Evolutionary conservation across 73 alveolate species (phyloP), one percentile per base, ranked within the genome.

Genomic region (Durusdinium trenchii): DNA sequence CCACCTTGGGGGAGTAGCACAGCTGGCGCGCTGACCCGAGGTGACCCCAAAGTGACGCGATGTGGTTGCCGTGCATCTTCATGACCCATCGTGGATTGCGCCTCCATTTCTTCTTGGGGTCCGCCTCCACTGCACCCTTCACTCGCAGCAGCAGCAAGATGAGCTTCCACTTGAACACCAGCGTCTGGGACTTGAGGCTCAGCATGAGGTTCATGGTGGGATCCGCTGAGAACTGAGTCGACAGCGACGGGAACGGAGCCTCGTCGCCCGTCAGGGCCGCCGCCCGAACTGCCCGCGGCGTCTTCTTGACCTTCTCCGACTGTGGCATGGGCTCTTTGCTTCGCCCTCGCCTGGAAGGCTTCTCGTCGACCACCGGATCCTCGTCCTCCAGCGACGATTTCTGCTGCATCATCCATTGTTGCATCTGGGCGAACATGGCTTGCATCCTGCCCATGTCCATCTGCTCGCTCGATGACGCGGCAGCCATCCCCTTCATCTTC

Each of bases 171-270:
- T 75, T 75, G 52, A n/a, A 75, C 35, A 51, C n/a, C 38, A 75
- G 42, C 38, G 42, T 47, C 57, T 38, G 48, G 38, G 52, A n/a
- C 57, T 75, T 47, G 0, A 75, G n/a, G 57, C 52, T 75, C 35
- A 75, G 26, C 38, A 35, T 35, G 38, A 75, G 26, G 85, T 75
- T 75, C 52, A 75, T 40, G 52, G 50, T 35, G 6, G 42, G 52
- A 51, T 75, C 85, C 52, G 36, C 85, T 30, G 85, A 75, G 36
- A 73, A 73, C 84, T 73, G n/a, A 50, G 10, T 73, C n/a, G 84
- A 73, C 36, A 73, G 48, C 28, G 84, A n/a, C 26, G 85, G 85
- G 85, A 38, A 75, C 38, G 48, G 85, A 0, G 85, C 85, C 52
- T 30, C 52, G 30, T 38, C 38, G 36, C 42, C 85, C 57, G 85